A percentile compares a stretch with the other conserved stretches of the same genome.
Evolutionary conservation across 352 stramenopile genomes (phyloP).

Genomic region (Globisporangium viniferum): DNA sequence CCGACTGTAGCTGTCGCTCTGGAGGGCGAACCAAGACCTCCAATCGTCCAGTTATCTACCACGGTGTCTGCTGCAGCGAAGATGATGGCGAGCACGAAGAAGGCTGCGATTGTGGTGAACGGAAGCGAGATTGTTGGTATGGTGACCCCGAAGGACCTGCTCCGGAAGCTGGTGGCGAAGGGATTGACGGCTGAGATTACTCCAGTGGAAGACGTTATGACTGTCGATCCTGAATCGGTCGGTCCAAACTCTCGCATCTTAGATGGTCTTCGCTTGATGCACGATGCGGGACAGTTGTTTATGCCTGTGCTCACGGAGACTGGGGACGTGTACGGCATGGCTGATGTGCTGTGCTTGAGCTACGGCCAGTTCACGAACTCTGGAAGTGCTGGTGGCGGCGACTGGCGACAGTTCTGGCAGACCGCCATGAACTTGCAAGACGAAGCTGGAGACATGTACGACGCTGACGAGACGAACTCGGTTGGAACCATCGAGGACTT

Average conservation of each 20-base stretch:
- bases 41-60: slow-evolving; percentile 71
- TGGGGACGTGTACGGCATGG: slow-evolving; percentile 85
- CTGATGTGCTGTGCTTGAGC: slow-evolving; percentile 83
- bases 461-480: slow-evolving; percentile 72
- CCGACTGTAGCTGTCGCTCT: slow-evolving; percentile 79
- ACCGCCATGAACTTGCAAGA: slow-evolving; percentile 86
- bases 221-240: slow-evolving; percentile 73
- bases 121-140: slow-evolving; percentile 75
- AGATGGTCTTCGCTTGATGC: slow-evolving; percentile 80
- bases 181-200: slow-evolving; percentile 70
- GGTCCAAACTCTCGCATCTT: slow-evolving; percentile 75
- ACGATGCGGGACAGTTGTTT: slow-evolving; percentile 81
- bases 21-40: slow-evolving; percentile 77
- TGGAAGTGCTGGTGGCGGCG: slow-evolving; percentile 59
- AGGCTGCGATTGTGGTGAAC: slow-evolving; percentile 78
- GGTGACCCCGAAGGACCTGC: slow-evolving; percentile 83
- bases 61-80: slow-evolving; percentile 71
- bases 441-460: slow-evolving; percentile 73
- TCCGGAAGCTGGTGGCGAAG: slow-evolving; percentile 86
- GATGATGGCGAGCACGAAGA: slow-evolving; percentile 84
- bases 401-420: slow-evolving; percentile 89
- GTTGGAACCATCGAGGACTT: slow-evolving; percentile 90
- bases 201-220: slow-evolving; percentile 85
- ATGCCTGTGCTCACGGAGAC: slow-evolving; percentile 78
- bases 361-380: slow-evolving; percentile 87